Conservation (phyloP, 305 asterid genomes). For the Fraxinus xanthoxyloides region DNA sequence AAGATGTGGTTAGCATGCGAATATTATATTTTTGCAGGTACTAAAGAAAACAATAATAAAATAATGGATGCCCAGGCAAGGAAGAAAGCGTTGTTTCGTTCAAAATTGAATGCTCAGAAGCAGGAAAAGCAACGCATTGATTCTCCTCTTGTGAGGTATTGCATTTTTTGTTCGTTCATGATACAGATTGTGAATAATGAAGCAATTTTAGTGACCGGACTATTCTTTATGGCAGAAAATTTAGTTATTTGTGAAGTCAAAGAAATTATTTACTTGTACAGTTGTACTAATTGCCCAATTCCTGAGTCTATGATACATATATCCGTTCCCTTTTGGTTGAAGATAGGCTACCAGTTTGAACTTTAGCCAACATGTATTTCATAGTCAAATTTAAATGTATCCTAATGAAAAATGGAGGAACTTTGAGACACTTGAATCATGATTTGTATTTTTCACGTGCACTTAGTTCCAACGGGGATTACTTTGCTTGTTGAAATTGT, state of each 20-base stretch:
- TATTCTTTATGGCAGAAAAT: background rate
- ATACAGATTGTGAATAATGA: background rate
- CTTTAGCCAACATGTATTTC: background rate
- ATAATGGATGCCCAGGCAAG: constrained; percentile 65
- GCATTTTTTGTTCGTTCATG: background rate
- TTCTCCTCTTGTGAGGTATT: constrained; percentile 83
- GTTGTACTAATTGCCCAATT: background rate
- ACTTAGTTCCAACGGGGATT: background rate
- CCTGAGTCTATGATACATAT: background rate
- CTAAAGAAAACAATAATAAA: background rate
- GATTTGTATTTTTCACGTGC: background rate
- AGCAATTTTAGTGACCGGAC: constrained; percentile 10
- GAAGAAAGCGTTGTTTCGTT: constrained; percentile 67
- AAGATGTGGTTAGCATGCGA: background rate
- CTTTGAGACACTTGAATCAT: background rate
- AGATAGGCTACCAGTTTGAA: background rate
- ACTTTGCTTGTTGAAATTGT: background rate
- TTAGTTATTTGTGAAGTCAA: background rate
- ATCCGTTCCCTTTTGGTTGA: background rate
- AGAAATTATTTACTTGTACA: background rate
- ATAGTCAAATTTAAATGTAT: background rate
- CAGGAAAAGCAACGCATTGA: constrained; percentile 69
- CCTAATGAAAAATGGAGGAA: constrained; percentile 1
- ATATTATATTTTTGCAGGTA: background rate
- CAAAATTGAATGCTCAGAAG: constrained; percentile 67